A percentile compares a stretch with the other conserved stretches of the same genome.
Conservation (phyloP, 805 yeast species). For the Lipomyces orientalis region DNA sequence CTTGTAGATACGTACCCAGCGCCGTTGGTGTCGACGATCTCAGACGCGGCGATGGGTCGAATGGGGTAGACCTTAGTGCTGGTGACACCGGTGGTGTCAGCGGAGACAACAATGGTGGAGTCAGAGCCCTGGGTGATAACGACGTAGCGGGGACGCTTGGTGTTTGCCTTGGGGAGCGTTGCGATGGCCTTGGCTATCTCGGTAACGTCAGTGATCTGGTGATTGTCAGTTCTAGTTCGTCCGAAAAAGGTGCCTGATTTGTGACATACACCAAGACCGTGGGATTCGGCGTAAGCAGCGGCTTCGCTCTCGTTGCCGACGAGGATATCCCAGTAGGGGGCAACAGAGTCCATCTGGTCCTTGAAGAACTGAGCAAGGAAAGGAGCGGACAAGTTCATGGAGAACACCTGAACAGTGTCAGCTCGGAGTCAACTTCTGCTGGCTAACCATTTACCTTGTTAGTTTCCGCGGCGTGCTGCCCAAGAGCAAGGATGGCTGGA, state of each 20-base stretch:
- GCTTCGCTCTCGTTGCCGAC: slow-evolving; percentile 98
- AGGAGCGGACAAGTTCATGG: slow-evolving; percentile 93
- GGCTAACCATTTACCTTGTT: slow-evolving; percentile 58
- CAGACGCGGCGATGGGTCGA: slow-evolving; percentile 66
- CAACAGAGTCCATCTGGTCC: slow-evolving; percentile 76
- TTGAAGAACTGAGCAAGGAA: slow-evolving; percentile 95
- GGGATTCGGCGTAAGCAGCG: slow-evolving; percentile 88
- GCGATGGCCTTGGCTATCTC: slow-evolving; percentile 86
- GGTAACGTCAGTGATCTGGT: slow-evolving; percentile 59
- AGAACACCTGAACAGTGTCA: slow-evolving; percentile 48
- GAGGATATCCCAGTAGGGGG: slow-evolving; percentile 88
- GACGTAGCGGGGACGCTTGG: slow-evolving; percentile 76
- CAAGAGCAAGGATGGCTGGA: slow-evolving; percentile 86
- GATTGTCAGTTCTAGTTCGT: background rate
- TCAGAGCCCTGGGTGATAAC: slow-evolving; percentile 95
- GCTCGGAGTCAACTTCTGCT: background rate
- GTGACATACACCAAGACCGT: slow-evolving; percentile 54
- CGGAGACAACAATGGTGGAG: slow-evolving; percentile 68
- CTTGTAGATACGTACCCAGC: slow-evolving; percentile 56
- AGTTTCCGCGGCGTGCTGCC: slow-evolving; percentile 86
- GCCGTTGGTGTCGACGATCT: slow-evolving; percentile 93
- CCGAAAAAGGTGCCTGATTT: background rate
- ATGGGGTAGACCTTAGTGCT: slow-evolving; percentile 65
- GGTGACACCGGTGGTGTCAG: slow-evolving; percentile 51
- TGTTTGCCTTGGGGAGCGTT: slow-evolving; percentile 73